A percentile compares a stretch with the other conserved stretches of the same genome.
Evolutionary conservation across 306 rosid species (phyloP).

Genomic region (Fagus sylvatica): DNA sequence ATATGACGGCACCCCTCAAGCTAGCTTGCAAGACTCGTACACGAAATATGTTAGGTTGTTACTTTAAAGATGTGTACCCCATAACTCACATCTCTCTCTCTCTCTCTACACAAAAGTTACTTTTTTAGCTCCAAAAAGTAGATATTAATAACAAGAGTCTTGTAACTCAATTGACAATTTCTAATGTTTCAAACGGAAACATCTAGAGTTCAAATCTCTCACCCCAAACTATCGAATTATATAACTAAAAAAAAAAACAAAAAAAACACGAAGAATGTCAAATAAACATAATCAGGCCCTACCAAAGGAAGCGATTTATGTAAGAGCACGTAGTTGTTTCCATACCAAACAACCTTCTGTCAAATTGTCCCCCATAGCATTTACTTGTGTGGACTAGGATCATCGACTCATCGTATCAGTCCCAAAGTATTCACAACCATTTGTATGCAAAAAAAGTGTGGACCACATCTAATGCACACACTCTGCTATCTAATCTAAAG

Average conservation of each 20-base stretch:
- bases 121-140: background rate
- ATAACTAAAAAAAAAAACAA: background rate
- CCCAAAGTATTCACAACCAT: conserved; percentile 25
- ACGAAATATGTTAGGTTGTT: background rate
- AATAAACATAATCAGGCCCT: conserved; percentile 13
- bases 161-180: no score
- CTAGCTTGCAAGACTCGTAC: background rate
- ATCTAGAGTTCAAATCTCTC: no score
- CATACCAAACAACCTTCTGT: conserved; percentile 41
- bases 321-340: conserved; percentile 50
- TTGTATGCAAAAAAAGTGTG: conserved; percentile 29
- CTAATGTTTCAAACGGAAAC: no score
- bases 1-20: background rate
- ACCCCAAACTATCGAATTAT: no score
- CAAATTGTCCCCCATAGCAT: conserved; percentile 22
- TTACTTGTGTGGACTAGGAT: conserved; percentile 47
- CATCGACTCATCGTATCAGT: conserved; percentile 11
- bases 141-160: background rate
- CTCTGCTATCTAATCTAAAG: background rate
- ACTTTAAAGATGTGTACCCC: background rate
- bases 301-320: conserved; percentile 24
- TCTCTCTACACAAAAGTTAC: background rate
- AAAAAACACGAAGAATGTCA: background rate
- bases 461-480: conserved; percentile 25
- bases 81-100: background rate